Percentiles rank a stretch among this genome's conserved stretches.
These are phyloP conservation scores for Pyronema domesticum DNA, from an alignment of 495 filamentous ascomycete species.

Conservation along the genomic window DNA sequence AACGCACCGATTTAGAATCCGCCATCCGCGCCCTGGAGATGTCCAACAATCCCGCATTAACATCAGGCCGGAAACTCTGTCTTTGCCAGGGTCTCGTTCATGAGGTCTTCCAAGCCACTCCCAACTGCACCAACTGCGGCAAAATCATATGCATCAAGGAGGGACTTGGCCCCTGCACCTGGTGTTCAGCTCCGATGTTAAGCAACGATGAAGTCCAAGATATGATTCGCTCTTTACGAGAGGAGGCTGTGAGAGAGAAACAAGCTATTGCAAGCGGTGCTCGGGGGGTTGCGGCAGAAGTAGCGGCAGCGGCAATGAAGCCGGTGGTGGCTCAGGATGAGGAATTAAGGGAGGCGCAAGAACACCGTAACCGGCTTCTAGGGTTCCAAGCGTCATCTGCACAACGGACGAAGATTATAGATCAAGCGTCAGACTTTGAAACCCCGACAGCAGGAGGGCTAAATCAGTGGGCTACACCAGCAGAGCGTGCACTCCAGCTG, in stretches of 20 bases:
- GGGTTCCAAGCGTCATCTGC: slow-evolving; percentile 79
- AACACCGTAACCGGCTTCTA: slow-evolving; percentile 69
- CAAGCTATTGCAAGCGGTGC: slow-evolving; percentile 33
- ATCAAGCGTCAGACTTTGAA: slow-evolving; percentile 90
- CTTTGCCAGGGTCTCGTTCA: slow-evolving; percentile 73
- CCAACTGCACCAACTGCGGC: slow-evolving; percentile 83
- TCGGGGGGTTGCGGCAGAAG: slow-evolving; percentile 49
- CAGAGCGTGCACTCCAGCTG: slow-evolving; percentile 69
- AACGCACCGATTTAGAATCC: slow-evolving; percentile 67
- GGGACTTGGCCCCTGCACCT: slow-evolving; percentile 86
- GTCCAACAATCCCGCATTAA: slow-evolving; percentile 61
- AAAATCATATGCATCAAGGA: slow-evolving; percentile 96
- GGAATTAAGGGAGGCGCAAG: slow-evolving; percentile 40
- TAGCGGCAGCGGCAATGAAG: slow-evolving; percentile 42
- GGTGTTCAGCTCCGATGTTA: slow-evolving; percentile 60
- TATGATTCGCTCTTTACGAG: slow-evolving; percentile 73
- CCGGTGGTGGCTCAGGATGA: slow-evolving; percentile 32
- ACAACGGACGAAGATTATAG: slow-evolving; percentile 66
- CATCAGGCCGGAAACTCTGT: slow-evolving; percentile 44
- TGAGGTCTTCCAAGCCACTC: slow-evolving; percentile 65
- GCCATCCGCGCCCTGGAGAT: slow-evolving; percentile 84
- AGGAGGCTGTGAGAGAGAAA: slow-evolving; percentile 70
- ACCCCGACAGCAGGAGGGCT: slow-evolving; percentile 39
- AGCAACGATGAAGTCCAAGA: slow-evolving; percentile 50
- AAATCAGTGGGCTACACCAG: slow-evolving; percentile 74